These are phyloP conservation scores for Neopestalotiopsis clavispora DNA, from an alignment of 2,329 filamentous ascomycete genomes.

Conservation along the genomic window DNA sequence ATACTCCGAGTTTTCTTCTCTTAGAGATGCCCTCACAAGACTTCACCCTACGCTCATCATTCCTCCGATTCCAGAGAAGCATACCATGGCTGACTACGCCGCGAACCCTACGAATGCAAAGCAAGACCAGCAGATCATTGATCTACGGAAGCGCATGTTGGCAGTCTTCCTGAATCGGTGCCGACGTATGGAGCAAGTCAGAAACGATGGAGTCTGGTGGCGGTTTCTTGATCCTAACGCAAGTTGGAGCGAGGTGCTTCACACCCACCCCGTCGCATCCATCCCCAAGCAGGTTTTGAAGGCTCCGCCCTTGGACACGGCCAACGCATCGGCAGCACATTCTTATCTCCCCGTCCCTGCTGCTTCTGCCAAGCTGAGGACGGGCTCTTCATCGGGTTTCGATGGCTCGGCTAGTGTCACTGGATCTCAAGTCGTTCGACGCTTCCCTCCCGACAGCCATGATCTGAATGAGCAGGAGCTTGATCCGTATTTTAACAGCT, in stretches of 20 bases:
- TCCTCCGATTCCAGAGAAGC: slow-evolving; percentile 97
- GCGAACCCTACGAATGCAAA: slow-evolving; percentile 98
- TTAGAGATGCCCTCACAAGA: slow-evolving; percentile 85
- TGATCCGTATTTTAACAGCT: slow-evolving; percentile 94
- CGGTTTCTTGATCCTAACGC: slow-evolving; percentile 96
- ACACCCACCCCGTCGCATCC: slow-evolving; percentile 86
- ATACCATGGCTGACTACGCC: slow-evolving; percentile 98
- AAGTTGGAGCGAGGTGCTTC: slow-evolving; percentile 97
- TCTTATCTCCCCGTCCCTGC: slow-evolving; percentile 86
- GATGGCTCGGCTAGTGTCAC: slow-evolving; percentile 38
- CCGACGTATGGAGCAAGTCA: slow-evolving; percentile 87
- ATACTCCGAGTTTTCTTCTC: slow-evolving; percentile 95
- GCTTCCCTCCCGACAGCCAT: slow-evolving; percentile 81
- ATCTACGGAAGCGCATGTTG: slow-evolving; percentile 94
- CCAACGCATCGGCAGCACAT: slow-evolving; percentile 89
- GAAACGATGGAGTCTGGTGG: slow-evolving; percentile 96
- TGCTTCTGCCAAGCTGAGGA: slow-evolving; percentile 82
- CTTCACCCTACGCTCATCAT: slow-evolving; percentile 95
- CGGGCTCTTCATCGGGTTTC: slow-evolving; percentile 43
- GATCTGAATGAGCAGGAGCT: slow-evolving; percentile 86
- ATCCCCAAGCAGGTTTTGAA: slow-evolving; percentile 94
- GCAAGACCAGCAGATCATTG: slow-evolving; percentile 96
- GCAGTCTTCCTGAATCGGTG: slow-evolving; percentile 95
- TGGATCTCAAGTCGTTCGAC: slow-evolving; percentile 67
- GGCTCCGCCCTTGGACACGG: slow-evolving; percentile 91